phyloP scores from a whole-genome alignment of 352 stramenopile genomes.

The Phytophthora cactorum region DNA sequence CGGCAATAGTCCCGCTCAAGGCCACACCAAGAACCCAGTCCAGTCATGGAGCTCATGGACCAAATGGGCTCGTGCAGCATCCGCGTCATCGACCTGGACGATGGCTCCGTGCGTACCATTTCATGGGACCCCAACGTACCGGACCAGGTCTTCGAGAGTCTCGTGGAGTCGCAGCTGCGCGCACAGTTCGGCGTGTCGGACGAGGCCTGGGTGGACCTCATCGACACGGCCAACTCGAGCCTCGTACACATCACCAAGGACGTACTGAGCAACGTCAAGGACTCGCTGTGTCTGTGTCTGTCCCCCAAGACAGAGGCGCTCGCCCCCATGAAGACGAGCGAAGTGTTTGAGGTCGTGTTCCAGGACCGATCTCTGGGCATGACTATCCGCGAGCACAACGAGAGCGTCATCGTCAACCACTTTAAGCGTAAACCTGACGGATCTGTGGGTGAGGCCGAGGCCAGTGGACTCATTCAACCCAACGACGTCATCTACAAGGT shows the following conservation, averaged over 20 bases:
- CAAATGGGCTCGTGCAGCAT: slow-evolving; percentile 54
- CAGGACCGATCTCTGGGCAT: slow-evolving; percentile 74
- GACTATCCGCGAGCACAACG: slow-evolving; percentile 85
- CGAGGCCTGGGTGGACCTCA: slow-evolving; percentile 88
- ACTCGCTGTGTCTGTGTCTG: slow-evolving; percentile 81
- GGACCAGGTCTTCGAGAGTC: slow-evolving; percentile 82
- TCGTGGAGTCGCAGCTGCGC: slow-evolving; percentile 81
- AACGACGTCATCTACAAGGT: slow-evolving; percentile 90
- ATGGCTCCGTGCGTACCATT: slow-evolving; percentile 76
- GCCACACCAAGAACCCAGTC: slow-evolving; percentile 5
- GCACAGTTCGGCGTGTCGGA: slow-evolving; percentile 81
- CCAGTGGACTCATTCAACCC: slow-evolving; percentile 59
- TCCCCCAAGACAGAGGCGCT: slow-evolving; percentile 86
- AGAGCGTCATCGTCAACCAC: slow-evolving; percentile 87
- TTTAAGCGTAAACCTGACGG: slow-evolving; percentile 76
- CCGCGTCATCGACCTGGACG: slow-evolving; percentile 87
- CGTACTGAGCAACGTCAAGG: slow-evolving; percentile 53
- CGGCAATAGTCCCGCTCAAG: slow-evolving; percentile 13
- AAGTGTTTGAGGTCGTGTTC: slow-evolving; percentile 86
- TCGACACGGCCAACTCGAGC: slow-evolving; percentile 81
- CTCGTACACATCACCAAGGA: slow-evolving; percentile 87
- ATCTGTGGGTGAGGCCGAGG: slow-evolving; percentile 56
- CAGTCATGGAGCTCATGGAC: slow-evolving; percentile 36
- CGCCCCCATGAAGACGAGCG: slow-evolving; percentile 77
- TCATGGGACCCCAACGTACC: slow-evolving; percentile 82